Base-by-base conservation (phyloP, 495 filamentous ascomycete genomes). In the Aspergillus cavernicola region DNA sequence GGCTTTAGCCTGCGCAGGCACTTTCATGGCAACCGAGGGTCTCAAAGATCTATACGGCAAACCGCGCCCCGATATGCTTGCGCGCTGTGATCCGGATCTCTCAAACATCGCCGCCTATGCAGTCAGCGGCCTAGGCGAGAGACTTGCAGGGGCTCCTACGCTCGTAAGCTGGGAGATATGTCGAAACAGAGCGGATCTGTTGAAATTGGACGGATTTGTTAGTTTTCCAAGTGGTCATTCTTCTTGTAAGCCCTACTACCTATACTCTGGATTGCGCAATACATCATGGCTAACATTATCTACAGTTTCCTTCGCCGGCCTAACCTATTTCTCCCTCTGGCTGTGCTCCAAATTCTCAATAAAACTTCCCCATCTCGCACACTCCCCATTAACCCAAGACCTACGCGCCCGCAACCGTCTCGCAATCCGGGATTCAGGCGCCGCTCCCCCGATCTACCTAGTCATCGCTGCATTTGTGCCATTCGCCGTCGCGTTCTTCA, bases 201-300 rank as follows among this genome's bases (percentile, higher is more conserved):
- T 79, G 33, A 62, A 77, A 2, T 57, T 74, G 0, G 83, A 87
- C 66, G 85, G 83, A 1, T 89, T 89, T 58, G 58, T 78, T 6
- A 83, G 79, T 52, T 89, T 86, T 55, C 85, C 85, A 0, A 84
- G 80, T 63, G 85, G 85, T 0, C 85, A 89, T 68, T 67, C 84
- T n/a, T 84, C 83, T 23, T 77, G 83, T 84, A 69, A 56, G 80
- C 74, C 31, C 22, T 29, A 31, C 32, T 38, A 7, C 13, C 12
- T 31, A 23, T n/a, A n/a, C n/a, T n/a, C n/a, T n/a, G n/a, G n/a
- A n/a, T n/a, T n/a, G n/a, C n/a, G n/a, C n/a, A n/a, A n/a, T n/a
- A 33, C n/a, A 40, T 28, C 6, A 22, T 5, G 6, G 4, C 48
- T 61, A 19, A 39, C 5, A 6, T 12, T 42, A 32, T 29, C 18